phyloP scores from a whole-genome alignment of 345 rosid species.

The Acer campestre region DNA sequence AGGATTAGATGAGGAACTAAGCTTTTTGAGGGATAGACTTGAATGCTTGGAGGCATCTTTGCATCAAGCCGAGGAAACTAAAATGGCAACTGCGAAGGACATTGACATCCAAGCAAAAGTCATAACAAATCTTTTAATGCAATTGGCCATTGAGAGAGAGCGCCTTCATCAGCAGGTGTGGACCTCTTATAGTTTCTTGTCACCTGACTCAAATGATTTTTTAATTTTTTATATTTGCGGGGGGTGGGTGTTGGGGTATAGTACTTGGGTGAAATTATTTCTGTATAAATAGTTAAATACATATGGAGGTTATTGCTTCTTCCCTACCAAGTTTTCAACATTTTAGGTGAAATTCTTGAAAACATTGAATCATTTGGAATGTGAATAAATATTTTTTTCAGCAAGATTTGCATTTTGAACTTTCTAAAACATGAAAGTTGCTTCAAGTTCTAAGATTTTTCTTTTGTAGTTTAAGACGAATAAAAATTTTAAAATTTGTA shows the following conservation, averaged over 20 bases:
- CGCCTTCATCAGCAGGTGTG: slow-evolving; percentile 84
- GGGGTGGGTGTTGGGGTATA: neutral
- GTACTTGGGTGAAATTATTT: neutral
- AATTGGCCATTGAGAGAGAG: slow-evolving; percentile 78
- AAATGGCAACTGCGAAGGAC: slow-evolving; percentile 65
- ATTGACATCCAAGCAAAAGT: slow-evolving; percentile 63
- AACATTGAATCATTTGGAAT: neutral
- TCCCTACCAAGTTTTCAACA: neutral
- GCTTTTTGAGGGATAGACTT: slow-evolving; percentile 67
- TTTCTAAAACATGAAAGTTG: neutral
- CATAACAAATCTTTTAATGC: slow-evolving; percentile 78
- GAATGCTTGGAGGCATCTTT: slow-evolving; percentile 62
- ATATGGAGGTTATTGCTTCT: neutral
- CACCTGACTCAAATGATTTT: neutral
- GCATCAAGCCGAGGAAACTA: slow-evolving; percentile 73
- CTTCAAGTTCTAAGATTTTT: neutral
- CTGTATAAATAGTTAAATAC: neutral
- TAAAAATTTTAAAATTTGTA: neutral
- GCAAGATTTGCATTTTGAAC: neutral
- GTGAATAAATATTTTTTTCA: neutral
- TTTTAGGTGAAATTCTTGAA: neutral
- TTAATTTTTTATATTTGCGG: neutral
- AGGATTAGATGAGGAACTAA: slow-evolving; percentile 66
- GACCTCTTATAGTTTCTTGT: slow-evolving; percentile 2
- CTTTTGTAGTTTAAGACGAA: neutral